Conservation (phyloP, 2,329 filamentous ascomycete genomes). For the Aspergillus quadrilineatus region DNA sequence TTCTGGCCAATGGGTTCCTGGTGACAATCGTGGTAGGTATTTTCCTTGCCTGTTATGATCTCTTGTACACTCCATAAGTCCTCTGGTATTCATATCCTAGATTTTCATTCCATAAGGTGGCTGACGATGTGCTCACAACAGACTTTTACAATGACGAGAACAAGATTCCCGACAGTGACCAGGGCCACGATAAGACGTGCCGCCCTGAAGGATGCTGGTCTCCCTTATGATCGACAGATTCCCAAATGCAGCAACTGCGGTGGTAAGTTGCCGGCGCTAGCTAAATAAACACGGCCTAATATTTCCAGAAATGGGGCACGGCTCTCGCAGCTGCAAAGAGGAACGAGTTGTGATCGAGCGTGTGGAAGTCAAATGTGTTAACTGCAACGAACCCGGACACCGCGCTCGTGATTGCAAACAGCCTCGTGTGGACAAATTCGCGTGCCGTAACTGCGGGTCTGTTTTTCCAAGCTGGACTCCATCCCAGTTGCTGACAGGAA, state of each 20-base stretch:
- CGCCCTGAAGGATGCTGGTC: constrained; percentile 53
- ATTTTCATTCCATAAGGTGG: not conserved
- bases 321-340: constrained; percentile 47
- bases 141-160: constrained; percentile 17
- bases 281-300: not conserved
- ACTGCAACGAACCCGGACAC: constrained; percentile 50
- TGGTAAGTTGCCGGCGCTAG: constrained; percentile 30
- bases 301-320: constrained; percentile 50
- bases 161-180: constrained; percentile 12
- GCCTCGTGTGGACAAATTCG: constrained; percentile 37
- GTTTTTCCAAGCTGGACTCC: constrained; percentile 8
- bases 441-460: constrained; percentile 56
- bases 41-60: not conserved
- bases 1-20: not conserved
- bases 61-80: too few species aligned
- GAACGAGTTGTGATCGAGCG: constrained; percentile 44
- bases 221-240: constrained; percentile 51
- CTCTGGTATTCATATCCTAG: too few species aligned
- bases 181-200: constrained; percentile 28
- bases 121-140: not conserved
- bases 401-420: constrained; percentile 50
- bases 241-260: constrained; percentile 54
- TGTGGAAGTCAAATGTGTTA: constrained; percentile 50
- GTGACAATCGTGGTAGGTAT: constrained; percentile 4
- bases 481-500: constrained; percentile 19